Conservation (phyloP, 306 rosid genomes). For the Leucaena leucocephala region DNA sequence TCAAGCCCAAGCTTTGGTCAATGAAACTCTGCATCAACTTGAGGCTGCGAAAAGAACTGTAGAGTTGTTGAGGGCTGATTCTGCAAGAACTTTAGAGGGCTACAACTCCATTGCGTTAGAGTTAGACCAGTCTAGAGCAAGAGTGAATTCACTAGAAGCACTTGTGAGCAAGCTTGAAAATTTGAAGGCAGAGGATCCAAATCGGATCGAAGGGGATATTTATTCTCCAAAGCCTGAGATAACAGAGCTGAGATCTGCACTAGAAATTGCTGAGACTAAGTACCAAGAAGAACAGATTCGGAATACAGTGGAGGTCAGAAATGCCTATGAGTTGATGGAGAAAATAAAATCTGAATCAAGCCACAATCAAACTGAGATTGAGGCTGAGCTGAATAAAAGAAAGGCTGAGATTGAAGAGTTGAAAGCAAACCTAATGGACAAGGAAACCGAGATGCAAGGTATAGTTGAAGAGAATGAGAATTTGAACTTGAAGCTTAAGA, state of each 20-base stretch:
- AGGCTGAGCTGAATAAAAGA: conserved; percentile 54
- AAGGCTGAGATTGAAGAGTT: conserved; percentile 70
- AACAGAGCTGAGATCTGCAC: conserved; percentile 49
- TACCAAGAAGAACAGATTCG: conserved; percentile 74
- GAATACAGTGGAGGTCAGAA: conserved; percentile 64
- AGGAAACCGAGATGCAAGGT: conserved; percentile 90
- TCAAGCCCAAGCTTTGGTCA: conserved; percentile 55
- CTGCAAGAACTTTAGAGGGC: conserved; percentile 53
- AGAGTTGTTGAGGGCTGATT: conserved; percentile 63
- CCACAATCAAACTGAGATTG: conserved; percentile 54
- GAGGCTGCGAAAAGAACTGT: conserved; percentile 64
- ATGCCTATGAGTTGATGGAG: conserved; percentile 70
- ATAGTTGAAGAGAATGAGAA: conserved; percentile 87
- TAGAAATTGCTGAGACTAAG: conserved; percentile 73
- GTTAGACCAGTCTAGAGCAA: conserved; percentile 62
- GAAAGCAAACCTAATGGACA: conserved; percentile 87
- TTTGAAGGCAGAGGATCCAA: conserved; percentile 18
- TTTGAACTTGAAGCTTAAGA: conserved; percentile 58
- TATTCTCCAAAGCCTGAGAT: conserved; percentile 60
- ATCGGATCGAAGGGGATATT: conserved; percentile 42
- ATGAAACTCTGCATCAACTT: conserved; percentile 69
- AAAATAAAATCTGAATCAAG: conserved; percentile 62
- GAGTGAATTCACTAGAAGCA: conserved; percentile 56
- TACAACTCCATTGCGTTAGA: conserved; percentile 58
- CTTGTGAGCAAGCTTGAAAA: conserved; percentile 56